Base-by-base conservation (phyloP, 2,329 filamentous ascomycete genomes). In the Ophiostoma himal-ulmi region DNA sequence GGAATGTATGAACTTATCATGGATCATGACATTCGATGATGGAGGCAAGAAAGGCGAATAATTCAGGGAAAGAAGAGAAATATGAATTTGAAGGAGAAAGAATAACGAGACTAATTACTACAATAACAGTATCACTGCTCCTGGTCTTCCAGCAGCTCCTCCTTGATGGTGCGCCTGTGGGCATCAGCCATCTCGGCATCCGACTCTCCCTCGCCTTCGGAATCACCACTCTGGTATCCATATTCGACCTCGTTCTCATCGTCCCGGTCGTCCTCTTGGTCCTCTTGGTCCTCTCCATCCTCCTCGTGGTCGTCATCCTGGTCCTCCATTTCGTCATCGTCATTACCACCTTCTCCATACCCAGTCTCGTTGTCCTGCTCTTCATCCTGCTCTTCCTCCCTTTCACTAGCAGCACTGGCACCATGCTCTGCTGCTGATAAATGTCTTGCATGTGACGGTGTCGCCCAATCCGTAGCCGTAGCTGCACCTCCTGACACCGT, bases 191-290 rank as follows among this genome's bases (percentile, higher is more conserved):
- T 39, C 1, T 68, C 65, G 22, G 69, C 71, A 6, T 67, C 67
- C 4, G 70, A 71, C n/a, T 70, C 69, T 5, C 66, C 73, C 2
- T 69, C 70, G 0, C 68, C 73, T 2, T 69, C 71, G 0, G 68
- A 70, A 3, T 73, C 70, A 2, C 69, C 72, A 2, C 65, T 67
- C 8, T 69, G 68, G 1, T 69, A 69, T 2, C 67, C 71, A 2
- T 73, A 72, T 0, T 73, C 72, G 1, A 73, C 71, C 2, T 73
- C 69, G 5, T 68, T 72, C 0, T 70, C 72, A 0, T 65, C 70
- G 7, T 70, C 71, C 0, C 65, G 62, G 8, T 69, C 71, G 1
- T 73, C 71, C 0, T 70, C 66, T 1, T 62, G 60, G 2, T 69
- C 67, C 3, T 69, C 71, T 1, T 67, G 36, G 1, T 48, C 69